Conservation (phyloP, 768 basidiomycete species). For the Pleurotus citrinopileatus region DNA sequence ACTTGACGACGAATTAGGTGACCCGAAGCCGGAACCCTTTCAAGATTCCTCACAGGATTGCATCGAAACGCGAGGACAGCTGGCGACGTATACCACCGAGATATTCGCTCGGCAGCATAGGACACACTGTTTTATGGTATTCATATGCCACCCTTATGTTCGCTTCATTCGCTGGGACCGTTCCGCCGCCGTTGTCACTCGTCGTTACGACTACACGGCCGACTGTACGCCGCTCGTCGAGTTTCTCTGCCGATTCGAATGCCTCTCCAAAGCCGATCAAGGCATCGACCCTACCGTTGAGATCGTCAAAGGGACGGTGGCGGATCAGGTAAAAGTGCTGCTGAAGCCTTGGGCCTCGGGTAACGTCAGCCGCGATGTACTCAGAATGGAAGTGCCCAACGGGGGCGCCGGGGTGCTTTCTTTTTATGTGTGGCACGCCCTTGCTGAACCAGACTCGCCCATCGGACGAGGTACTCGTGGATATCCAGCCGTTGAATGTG, state of each 20-base stretch:
- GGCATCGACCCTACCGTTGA: neutral
- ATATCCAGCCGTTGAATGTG: slow-evolving; percentile 16
- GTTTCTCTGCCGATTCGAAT: slow-evolving; percentile 23
- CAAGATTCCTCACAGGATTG: neutral
- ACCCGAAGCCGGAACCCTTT: neutral
- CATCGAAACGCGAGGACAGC: slow-evolving; percentile 15
- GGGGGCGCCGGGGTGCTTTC: neutral
- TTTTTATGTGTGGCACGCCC: neutral
- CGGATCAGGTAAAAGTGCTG: neutral
- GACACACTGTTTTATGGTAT: slow-evolving; percentile 24
- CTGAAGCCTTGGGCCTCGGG: neutral
- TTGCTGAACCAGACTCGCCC: slow-evolving; percentile 11
- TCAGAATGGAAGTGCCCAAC: slow-evolving; percentile 1
- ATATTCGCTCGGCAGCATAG: slow-evolving; percentile 24
- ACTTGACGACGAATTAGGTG: neutral
- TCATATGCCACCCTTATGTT: slow-evolving; percentile 20
- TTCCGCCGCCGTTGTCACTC: slow-evolving; percentile 24
- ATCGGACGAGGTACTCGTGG: slow-evolving; percentile 22
- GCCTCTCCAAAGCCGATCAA: neutral
- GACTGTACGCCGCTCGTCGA: slow-evolving; percentile 13
- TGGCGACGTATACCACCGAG: slow-evolving; percentile 21
- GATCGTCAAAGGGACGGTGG: neutral
- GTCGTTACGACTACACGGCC: slow-evolving; percentile 19
- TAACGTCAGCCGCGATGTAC: neutral
- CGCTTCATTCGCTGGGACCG: slow-evolving; percentile 34